phyloP scores from a whole-genome alignment of 208 protist genomes.

The Zelonia costaricensis region DNA sequence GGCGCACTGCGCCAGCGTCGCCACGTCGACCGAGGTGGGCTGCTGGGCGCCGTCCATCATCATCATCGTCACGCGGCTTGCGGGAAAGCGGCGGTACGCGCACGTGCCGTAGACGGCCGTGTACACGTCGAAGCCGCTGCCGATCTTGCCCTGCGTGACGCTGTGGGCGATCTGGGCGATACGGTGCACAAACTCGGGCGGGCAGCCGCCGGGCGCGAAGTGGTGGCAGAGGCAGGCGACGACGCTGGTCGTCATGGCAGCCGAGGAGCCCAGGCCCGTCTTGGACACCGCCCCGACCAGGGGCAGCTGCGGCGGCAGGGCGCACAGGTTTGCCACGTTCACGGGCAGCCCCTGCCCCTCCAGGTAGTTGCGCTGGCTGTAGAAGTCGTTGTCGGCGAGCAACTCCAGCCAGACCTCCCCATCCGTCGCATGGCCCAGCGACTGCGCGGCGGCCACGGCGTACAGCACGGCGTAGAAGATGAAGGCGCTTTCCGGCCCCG shows the following conservation, averaged over 20 bases:
- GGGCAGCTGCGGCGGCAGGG: conserved; percentile 58
- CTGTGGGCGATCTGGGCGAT: conserved; percentile 94
- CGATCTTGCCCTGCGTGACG: conserved; percentile 95
- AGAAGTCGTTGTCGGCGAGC: conserved; percentile 92
- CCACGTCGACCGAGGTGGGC: conserved; percentile 43
- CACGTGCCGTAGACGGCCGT: conserved; percentile 94
- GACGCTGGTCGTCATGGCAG: conserved; percentile 92
- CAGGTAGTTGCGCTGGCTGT: conserved; percentile 90
- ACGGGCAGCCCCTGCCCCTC: conserved; percentile 50
- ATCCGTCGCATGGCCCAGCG: conserved; percentile 19
- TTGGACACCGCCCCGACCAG: conserved; percentile 90
- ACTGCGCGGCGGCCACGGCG: conserved; percentile 48
- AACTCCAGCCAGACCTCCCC: conserved; percentile 55
- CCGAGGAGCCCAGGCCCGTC: conserved; percentile 95
- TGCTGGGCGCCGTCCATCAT: conserved; percentile 44
- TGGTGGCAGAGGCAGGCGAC: conserved; percentile 83
- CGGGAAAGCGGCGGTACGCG: conserved; percentile 90
- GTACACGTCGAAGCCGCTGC: conserved; percentile 97
- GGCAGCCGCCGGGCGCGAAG: conserved; percentile 27
- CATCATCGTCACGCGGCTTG: conserved; percentile 49
- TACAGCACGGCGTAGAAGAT: conserved; percentile 77
- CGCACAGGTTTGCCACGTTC: conserved; percentile 55
- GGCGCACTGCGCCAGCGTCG: conserved; percentile 45
- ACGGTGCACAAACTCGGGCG: conserved; percentile 82
- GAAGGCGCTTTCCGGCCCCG: conserved; percentile 60